Conservation (phyloP, 2,329 filamentous ascomycete genomes). For the Ceratocystis variospora region DNA sequence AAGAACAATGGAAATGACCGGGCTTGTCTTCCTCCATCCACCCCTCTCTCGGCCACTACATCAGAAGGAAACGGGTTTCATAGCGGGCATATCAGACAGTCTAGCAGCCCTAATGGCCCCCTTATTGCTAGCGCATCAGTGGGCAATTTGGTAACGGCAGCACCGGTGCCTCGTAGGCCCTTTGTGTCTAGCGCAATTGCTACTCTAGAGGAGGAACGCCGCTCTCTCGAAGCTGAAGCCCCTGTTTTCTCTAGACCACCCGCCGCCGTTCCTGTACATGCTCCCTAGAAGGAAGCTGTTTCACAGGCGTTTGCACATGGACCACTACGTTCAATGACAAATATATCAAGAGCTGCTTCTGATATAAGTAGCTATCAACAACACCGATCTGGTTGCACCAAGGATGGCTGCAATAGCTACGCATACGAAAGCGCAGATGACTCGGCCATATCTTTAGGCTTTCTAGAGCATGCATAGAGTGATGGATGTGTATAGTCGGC, state of each 20-base stretch:
- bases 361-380: not conserved
- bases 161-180: constrained; percentile 15
- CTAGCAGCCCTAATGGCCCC: constrained; percentile 10
- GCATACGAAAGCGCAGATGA: not conserved
- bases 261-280: constrained; percentile 16
- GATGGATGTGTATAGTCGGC: not conserved
- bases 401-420: not conserved
- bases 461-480: not conserved
- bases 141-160: constrained; percentile 12
- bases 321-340: not conserved
- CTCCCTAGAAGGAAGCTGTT: constrained; percentile 18
- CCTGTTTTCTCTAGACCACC: constrained; percentile 12
- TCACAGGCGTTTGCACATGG: not conserved
- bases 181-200: constrained; percentile 19
- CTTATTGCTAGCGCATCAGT: constrained; percentile 2
- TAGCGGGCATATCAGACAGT: constrained; percentile 9
- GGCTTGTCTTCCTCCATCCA: constrained; percentile 9
- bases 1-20: not conserved
- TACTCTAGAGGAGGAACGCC: constrained; percentile 17
- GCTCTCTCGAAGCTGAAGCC: constrained; percentile 13
- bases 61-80: constrained; percentile 3
- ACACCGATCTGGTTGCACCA: too few relatives aligned
- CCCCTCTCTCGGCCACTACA: not conserved
- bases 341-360: not conserved
- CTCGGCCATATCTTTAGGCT: not conserved